Evolutionary conservation across 2,329 filamentous ascomycete genomes (phyloP), one percentile per base, ranked within the genome.

Genomic region (Trichoderma sp.): DNA sequence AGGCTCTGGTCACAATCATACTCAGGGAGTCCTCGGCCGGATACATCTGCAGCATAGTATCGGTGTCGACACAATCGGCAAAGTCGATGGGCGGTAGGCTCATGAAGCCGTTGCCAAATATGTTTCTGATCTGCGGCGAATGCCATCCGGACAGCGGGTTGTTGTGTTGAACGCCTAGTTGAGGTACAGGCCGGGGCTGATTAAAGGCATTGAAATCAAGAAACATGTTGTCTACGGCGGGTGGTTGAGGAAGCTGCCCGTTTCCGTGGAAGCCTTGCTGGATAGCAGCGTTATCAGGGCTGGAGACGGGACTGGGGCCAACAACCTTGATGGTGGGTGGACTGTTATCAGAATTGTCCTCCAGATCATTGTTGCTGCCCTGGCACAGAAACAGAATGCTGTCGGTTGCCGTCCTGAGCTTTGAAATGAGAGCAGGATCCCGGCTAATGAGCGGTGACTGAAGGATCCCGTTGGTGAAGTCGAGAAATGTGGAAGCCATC

Each of bases 321-420:
- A 26, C 32, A 13, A 6, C n/a, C 17, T 32, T 23, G 11, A 11
- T 34, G 6, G 6, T 34, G 17, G 28, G 11, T 23, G 43, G 17
- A 13, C n/a, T 15, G n/a, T 20, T 8, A 3, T 59, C 26, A 15
- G 36, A 39, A n/a, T 17, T 47, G n/a, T 32, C 32, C 0, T 43
- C 53, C 23, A 32, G 26, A 2, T 30, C 23, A 32, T 20, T 43
- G 17, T 32, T 59, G 26, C 23, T 28, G 4, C 65, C 65, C 30
- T 68, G 65, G 26, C 65, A 68, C 53, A 68, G 26, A 32, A 59
- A 30, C n/a, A 68, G 36, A 32, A 68, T 68, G 13, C 65, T 68
- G 28, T 68, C 36, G n/a, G 65, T 68, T 43, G 65, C 65, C 39
- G 65, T 59, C n/a, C 28, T 26, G 3, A 68, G 65, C 55, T 68